These are phyloP conservation scores for Russula sp. DNA, from an alignment of 768 basidiomycete species.

Conservation along the genomic window DNA sequence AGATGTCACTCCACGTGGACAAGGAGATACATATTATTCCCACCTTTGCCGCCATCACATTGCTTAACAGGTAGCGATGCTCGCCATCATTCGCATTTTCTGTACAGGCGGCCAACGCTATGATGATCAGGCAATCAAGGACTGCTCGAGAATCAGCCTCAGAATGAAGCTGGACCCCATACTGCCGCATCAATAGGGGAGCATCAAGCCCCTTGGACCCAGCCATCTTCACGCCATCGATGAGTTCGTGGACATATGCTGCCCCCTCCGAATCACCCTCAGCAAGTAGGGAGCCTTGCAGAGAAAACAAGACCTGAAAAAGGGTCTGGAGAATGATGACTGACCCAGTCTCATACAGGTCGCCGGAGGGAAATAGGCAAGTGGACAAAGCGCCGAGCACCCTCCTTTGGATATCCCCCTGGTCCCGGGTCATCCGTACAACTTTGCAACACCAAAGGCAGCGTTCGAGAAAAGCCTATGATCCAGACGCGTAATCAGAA, in stretches of 20 bases:
- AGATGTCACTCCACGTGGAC: neutral
- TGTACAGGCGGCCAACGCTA: constrained; percentile 37
- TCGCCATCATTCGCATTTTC: constrained; percentile 37
- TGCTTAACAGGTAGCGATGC: neutral
- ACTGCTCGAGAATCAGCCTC: constrained; percentile 25
- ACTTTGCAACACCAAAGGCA: constrained; percentile 68
- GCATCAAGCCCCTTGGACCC: constrained; percentile 43
- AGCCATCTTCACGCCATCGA: constrained; percentile 39
- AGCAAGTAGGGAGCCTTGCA: constrained; percentile 36
- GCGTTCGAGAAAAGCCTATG: constrained; percentile 45
- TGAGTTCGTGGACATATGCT: constrained; percentile 34
- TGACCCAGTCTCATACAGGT: constrained; percentile 35
- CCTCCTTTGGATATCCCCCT: constrained; percentile 39
- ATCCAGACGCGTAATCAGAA: neutral
- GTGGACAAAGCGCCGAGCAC: constrained; percentile 44
- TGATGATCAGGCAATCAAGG: constrained; percentile 40
- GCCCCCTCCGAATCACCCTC: constrained; percentile 28
- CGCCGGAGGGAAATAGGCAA: constrained; percentile 38
- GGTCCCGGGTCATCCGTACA: constrained; percentile 31
- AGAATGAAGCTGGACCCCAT: constrained; percentile 30
- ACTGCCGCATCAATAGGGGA: constrained; percentile 43
- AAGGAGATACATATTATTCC: neutral
- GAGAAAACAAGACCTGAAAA: constrained; percentile 42
- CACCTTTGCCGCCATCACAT: neutral
- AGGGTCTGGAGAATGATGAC: constrained; percentile 45